Evolutionary conservation across 257 asterid species (phyloP).

Genomic region (Solanum peruvianum): DNA sequence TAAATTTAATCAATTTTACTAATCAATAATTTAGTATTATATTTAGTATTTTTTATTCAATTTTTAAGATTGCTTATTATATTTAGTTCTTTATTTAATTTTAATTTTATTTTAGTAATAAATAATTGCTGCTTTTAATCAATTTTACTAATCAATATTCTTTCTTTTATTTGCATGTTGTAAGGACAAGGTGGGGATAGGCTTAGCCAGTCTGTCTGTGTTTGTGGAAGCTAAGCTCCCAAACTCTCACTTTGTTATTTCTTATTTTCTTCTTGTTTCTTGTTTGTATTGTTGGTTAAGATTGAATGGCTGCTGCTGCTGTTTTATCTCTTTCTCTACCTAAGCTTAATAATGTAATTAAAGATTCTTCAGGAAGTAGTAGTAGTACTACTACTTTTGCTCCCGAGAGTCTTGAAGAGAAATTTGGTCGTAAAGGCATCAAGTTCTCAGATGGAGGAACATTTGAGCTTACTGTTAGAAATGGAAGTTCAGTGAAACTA

Average conservation of each 20-base stretch:
- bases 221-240: not conserved
- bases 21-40: too few species aligned
- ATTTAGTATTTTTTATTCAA: too few species aligned
- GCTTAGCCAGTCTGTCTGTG: conserved; percentile 1
- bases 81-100: too few species aligned
- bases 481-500: conserved; percentile 70
- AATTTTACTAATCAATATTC: too few species aligned
- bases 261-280: not conserved
- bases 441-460: conserved; percentile 32
- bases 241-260: not conserved
- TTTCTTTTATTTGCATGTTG: too few species aligned
- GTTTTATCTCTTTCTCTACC: conserved; percentile 47
- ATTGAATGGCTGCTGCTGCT: conserved; percentile 40
- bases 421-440: conserved; percentile 64
- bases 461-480: conserved; percentile 59
- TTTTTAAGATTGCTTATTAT: too few species aligned
- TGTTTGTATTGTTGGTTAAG: not conserved
- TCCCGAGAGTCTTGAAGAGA: conserved; percentile 36
- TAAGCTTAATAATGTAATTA: conserved; percentile 11
- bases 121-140: too few species aligned
- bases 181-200: not conserved
- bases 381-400: conserved; percentile 1
- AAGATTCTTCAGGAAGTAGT: conserved; percentile 14
- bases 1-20: too few species aligned
- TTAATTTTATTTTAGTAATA: too few species aligned